Conservation (phyloP, 345 rosid genomes). For the Rhizophora apiculata region DNA sequence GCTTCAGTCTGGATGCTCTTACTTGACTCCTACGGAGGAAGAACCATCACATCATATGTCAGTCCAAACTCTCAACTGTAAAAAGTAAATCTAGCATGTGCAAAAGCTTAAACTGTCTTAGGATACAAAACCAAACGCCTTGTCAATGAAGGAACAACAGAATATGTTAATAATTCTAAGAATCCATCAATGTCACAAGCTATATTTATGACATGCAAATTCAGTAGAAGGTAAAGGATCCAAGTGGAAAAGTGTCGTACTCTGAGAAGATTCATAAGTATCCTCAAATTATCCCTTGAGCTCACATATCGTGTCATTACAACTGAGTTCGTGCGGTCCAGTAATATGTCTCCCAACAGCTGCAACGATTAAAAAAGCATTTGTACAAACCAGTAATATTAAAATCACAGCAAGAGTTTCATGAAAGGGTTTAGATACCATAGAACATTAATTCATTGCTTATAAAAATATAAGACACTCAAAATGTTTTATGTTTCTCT, state of each 20-base stretch:
- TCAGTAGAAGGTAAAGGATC: background rate
- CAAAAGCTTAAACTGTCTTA: background rate
- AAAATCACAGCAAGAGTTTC: background rate
- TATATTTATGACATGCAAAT: background rate
- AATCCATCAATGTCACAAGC: background rate
- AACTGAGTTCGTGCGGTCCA: conserved; percentile 60
- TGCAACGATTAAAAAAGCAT: conserved; percentile 15
- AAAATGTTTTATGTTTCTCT: conserved; percentile 5
- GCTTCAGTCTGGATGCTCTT: conserved; percentile 98
- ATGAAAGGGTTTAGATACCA: background rate
- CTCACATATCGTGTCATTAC: conserved; percentile 65
- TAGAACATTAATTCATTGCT: background rate
- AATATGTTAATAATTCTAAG: background rate
- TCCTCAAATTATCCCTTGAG: conserved; percentile 61
- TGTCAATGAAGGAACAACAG: background rate
- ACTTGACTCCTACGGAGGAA: conserved; percentile 71
- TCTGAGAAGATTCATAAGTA: conserved; percentile 74
- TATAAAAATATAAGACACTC: background rate
- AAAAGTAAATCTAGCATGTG: no score
- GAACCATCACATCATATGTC: conserved; percentile 3
- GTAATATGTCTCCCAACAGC: conserved; percentile 52
- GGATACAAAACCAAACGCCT: background rate
- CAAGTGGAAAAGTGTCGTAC: conserved; percentile 23
- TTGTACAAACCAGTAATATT: conserved; percentile 1
- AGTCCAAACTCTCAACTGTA: background rate